Base-by-base conservation (phyloP, 805 yeast genomes). In the Pichia thaimueangensis region DNA sequence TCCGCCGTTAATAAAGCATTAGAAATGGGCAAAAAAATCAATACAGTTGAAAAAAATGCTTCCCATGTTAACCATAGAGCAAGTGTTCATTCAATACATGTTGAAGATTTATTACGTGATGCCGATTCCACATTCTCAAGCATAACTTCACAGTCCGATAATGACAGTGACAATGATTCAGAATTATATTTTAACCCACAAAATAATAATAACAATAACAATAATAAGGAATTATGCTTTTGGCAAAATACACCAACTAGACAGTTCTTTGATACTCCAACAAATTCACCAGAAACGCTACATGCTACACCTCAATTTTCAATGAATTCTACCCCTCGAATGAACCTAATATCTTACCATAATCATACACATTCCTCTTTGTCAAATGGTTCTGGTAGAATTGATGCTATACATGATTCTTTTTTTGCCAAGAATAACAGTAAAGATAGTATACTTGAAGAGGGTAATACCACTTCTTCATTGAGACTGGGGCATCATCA, bases 1-100 rank as follows among this genome's bases (percentile, higher is more conserved):
- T 37, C 51, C 3, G 58, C 54, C 8, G 49, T 47, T 3, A 47
- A 49, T 5, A 39, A 51, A 6, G 63, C 59, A 0, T 43, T 47
- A 11, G 57, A 57, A 20, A 36, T 53, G 36, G 63, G 57, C 1
- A 52, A 58, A 10, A 49, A 38, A 2, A 48, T 58, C 9, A 47
- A 44, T 20, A 38, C 46, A 1, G 61, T 57, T 12, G 45, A 45
- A 6, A 48, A 46, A 20, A 45, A 45, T 17, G 41, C 33, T 7
- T 41, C 54, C 2, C 39, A 41, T 5, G 35, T 47, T 13, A 37
- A 43, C 12, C 35, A 39, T 15, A n/a, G 50, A 31, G 30, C 41
- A 25, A 40, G 42, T 24, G 45, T 44, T 6, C 41, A 43, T 17
- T 52, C 56, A 5, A 51, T 53, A 6, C 53, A 52, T 35, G 24